These are phyloP conservation scores for Chlamydomonas applanata DNA, from an alignment of 139 green algal species.

Conservation along the genomic window DNA sequence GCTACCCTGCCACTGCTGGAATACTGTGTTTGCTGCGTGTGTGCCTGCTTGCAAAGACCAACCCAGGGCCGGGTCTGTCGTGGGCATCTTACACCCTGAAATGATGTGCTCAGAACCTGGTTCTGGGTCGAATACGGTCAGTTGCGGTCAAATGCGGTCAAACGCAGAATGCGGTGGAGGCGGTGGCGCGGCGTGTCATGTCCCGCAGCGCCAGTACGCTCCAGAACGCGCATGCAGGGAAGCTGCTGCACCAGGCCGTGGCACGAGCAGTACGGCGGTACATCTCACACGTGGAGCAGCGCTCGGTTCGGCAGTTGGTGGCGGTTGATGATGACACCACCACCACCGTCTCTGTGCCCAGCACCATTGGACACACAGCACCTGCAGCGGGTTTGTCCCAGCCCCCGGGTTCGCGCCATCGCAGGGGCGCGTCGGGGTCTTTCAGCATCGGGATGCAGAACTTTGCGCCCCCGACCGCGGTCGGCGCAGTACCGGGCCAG, in stretches of 20 bases:
- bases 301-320: background rate
- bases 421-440: too few relatives aligned
- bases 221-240: background rate
- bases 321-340: background rate
- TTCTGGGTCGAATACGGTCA: too few relatives aligned
- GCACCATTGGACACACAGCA: background rate
- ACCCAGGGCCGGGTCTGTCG: too few relatives aligned
- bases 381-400: background rate
- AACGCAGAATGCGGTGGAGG: background rate
- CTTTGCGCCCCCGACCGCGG: too few relatives aligned
- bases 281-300: background rate
- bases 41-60: too few relatives aligned
- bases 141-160: too few relatives aligned
- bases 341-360: background rate
- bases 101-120: too few relatives aligned
- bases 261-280: constrained; percentile 2
- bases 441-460: too few relatives aligned
- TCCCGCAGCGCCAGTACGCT: background rate
- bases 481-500: too few relatives aligned
- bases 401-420: background rate
- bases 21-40: too few relatives aligned
- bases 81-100: too few relatives aligned
- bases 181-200: background rate
- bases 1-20: too few relatives aligned
- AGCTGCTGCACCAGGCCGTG: background rate